These are phyloP conservation scores for Trichoderma asperelloides DNA, from an alignment of 495 filamentous ascomycete genomes.

Conservation along the genomic window DNA sequence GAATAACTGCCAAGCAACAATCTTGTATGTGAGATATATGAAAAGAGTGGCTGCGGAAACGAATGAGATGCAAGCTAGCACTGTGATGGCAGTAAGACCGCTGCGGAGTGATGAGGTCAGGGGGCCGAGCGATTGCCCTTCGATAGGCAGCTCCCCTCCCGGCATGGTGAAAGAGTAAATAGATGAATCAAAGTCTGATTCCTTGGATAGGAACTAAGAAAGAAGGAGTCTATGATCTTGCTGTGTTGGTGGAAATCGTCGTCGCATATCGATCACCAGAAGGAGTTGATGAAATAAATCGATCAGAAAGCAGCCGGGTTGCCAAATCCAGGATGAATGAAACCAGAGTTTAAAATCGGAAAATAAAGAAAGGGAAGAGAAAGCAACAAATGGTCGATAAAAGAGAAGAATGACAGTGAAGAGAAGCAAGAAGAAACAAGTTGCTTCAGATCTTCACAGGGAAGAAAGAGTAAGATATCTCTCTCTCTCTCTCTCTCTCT, in stretches of 20 bases:
- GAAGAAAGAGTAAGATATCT: background rate
- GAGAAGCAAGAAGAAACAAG: background rate
- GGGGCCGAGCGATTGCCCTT: slow-evolving; percentile 26
- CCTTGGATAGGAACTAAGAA: background rate
- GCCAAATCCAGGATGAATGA: background rate
- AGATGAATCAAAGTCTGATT: background rate
- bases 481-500: too few relatives aligned
- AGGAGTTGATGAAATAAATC: background rate
- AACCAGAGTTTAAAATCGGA: background rate
- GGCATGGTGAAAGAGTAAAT: background rate
- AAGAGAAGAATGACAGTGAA: background rate
- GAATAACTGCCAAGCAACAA: slow-evolving; percentile 43
- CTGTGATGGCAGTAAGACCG: slow-evolving; percentile 44
- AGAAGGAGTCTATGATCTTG: background rate
- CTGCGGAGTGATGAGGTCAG: slow-evolving; percentile 35
- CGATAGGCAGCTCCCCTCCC: background rate
- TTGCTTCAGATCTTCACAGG: background rate
- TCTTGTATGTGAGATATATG: slow-evolving; percentile 44
- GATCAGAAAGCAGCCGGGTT: background rate
- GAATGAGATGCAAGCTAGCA: slow-evolving; percentile 50
- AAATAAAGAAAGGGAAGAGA: background rate
- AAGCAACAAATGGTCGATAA: background rate
- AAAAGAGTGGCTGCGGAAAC: slow-evolving; percentile 42
- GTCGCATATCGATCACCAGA: background rate
- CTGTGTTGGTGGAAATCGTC: background rate